Conservation (phyloP, 805 yeast species). For the Monosporozyma siamensis region DNA sequence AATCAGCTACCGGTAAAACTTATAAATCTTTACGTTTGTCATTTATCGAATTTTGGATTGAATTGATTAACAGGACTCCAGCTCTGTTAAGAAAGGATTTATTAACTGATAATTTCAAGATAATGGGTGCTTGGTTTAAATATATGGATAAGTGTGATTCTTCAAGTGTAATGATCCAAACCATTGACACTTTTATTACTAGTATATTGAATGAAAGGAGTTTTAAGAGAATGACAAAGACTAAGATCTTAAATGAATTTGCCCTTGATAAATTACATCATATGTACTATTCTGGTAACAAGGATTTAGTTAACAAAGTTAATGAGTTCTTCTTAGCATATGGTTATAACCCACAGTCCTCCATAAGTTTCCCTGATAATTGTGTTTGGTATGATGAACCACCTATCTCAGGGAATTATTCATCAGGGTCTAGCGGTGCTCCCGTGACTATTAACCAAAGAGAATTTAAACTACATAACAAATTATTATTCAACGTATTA, state of each 20-base stretch:
- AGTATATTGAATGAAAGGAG: slow-evolving; percentile 49
- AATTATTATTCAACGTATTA: slow-evolving; percentile 51
- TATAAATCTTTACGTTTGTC: slow-evolving; percentile 42
- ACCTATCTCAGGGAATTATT: slow-evolving; percentile 13
- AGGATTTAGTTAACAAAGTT: slow-evolving; percentile 32
- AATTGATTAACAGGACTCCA: slow-evolving; percentile 40
- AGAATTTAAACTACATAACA: slow-evolving; percentile 55
- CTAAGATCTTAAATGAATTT: slow-evolving; percentile 71
- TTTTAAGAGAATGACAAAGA: slow-evolving; percentile 60
- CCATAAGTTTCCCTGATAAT: slow-evolving; percentile 38
- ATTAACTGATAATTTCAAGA: slow-evolving; percentile 43
- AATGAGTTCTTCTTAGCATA: slow-evolving; percentile 41
- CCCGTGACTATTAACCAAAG: slow-evolving; percentile 39
- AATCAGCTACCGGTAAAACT: slow-evolving; percentile 29
- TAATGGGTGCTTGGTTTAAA: slow-evolving; percentile 62
- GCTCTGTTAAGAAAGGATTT: slow-evolving; percentile 57
- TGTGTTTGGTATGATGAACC: slow-evolving; percentile 41
- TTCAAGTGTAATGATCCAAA: slow-evolving; percentile 30
- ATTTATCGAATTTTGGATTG: slow-evolving; percentile 54
- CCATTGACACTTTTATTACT: slow-evolving; percentile 41
- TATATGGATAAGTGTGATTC: slow-evolving; percentile 48
- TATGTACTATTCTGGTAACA: slow-evolving; percentile 36
- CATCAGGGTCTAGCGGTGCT: slow-evolving; percentile 31
- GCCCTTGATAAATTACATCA: slow-evolving; percentile 49
- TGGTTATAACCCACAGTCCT: slow-evolving; percentile 41